Percentiles rank a stretch among this genome's conserved stretches.
Evolutionary conservation across 345 rosid genomes (phyloP).

Genomic region (Xanthoceras sorbifolium): DNA sequence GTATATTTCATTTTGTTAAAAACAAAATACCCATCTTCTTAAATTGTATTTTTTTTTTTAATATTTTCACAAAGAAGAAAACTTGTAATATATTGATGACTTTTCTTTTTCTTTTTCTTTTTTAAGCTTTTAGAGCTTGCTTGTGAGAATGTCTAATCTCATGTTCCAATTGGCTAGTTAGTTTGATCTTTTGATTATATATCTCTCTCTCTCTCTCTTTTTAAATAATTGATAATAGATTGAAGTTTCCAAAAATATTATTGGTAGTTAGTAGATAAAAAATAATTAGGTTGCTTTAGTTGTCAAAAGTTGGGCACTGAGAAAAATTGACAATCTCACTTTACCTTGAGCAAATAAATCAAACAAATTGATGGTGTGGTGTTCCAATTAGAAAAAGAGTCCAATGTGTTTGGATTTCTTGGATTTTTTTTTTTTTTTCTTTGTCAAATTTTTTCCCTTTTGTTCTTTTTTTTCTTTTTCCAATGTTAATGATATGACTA

Average conservation of each 20-base stretch:
- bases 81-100: background rate
- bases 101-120: too few relatives aligned
- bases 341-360: background rate
- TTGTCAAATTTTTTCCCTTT: too few relatives aligned
- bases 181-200: background rate
- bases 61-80: background rate
- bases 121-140: background rate
- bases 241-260: background rate
- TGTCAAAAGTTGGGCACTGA: background rate
- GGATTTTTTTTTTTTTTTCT: too few relatives aligned
- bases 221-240: background rate
- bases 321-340: background rate
- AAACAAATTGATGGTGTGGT: background rate
- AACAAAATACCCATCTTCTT: background rate
- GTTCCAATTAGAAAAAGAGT: background rate
- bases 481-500: too few relatives aligned
- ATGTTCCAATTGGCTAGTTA: background rate
- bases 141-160: background rate
- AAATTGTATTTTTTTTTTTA: background rate
- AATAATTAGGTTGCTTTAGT: background rate
- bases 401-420: background rate
- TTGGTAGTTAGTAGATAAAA: background rate
- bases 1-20: too few relatives aligned
- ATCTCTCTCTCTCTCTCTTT: background rate
- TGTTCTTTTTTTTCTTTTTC: too few relatives aligned